Evolutionary conservation across 331 rosid genomes (phyloP).

Genomic region (Malus hybrid): DNA sequence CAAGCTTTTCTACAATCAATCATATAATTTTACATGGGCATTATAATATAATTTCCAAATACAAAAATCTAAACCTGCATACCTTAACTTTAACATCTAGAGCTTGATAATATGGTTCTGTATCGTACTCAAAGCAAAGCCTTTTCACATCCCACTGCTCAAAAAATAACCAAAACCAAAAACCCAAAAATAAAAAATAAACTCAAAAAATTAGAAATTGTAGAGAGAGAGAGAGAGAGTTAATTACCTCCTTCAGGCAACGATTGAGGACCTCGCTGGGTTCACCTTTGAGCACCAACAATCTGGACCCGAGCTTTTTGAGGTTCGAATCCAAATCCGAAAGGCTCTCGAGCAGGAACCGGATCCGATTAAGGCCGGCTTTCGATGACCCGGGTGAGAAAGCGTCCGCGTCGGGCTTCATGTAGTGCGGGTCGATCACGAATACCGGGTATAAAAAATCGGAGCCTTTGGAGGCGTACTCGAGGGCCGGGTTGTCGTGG

Average conservation of each 20-base stretch:
- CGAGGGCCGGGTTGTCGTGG: slow-evolving; percentile 90
- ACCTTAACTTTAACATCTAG: slow-evolving; percentile 68
- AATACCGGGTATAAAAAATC: slow-evolving; percentile 58
- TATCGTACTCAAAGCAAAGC: slow-evolving; percentile 82
- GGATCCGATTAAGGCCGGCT: slow-evolving; percentile 67
- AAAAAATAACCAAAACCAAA: background rate
- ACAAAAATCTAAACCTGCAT: background rate
- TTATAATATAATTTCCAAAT: background rate
- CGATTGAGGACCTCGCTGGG: slow-evolving; percentile 51
- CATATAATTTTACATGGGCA: background rate
- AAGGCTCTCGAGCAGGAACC: slow-evolving; percentile 69
- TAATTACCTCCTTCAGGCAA: slow-evolving; percentile 63
- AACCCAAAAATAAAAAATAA: background rate
- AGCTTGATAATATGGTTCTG: slow-evolving; percentile 87
- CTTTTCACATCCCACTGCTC: slow-evolving; percentile 69
- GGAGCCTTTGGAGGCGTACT: slow-evolving; percentile 38
- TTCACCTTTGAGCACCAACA: slow-evolving; percentile 69
- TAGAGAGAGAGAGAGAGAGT: background rate
- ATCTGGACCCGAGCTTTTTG: slow-evolving; percentile 66
- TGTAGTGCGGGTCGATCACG: slow-evolving; percentile 79
- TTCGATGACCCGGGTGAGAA: slow-evolving; percentile 51
- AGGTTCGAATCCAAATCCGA: slow-evolving; percentile 57
- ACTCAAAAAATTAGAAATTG: background rate
- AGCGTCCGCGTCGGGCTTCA: slow-evolving; percentile 58
- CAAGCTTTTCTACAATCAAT: background rate